Percentiles rank a stretch among this genome's conserved stretches.
Evolutionary conservation across 2,329 filamentous ascomycete species (phyloP).

Genomic region (Monascus ruber): DNA sequence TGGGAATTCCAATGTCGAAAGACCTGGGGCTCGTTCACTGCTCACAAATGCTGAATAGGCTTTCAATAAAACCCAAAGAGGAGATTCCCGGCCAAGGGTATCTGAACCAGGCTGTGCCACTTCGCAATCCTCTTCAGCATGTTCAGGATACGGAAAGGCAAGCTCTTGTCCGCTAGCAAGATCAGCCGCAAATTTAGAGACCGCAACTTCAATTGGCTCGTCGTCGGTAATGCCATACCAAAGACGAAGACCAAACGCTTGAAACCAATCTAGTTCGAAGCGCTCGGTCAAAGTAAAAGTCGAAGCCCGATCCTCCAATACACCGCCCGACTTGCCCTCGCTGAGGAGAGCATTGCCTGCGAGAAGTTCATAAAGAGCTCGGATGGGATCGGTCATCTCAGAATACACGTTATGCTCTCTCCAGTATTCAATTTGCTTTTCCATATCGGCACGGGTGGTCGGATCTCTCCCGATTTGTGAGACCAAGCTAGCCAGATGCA

Average conservation of each 20-base stretch:
- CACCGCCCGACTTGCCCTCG: slow-evolving; percentile 58
- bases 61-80: slow-evolving; percentile 78
- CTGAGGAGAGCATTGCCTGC: slow-evolving; percentile 79
- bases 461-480: slow-evolving; percentile 68
- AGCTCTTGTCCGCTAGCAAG: slow-evolving; percentile 58
- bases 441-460: slow-evolving; percentile 60
- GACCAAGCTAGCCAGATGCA: slow-evolving; percentile 73
- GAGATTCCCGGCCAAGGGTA: slow-evolving; percentile 50
- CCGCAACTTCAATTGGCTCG: slow-evolving; percentile 60
- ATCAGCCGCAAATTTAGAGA: slow-evolving; percentile 62
- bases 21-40: slow-evolving; percentile 15
- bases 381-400: slow-evolving; percentile 73
- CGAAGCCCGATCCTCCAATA: slow-evolving; percentile 66
- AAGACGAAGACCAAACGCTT: slow-evolving; percentile 78
- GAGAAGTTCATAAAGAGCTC: slow-evolving; percentile 80
- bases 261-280: slow-evolving; percentile 85
- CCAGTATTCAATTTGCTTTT: slow-evolving; percentile 74
- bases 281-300: slow-evolving; percentile 73
- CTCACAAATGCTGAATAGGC: slow-evolving; percentile 50
- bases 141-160: slow-evolving; percentile 61
- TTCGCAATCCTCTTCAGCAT: slow-evolving; percentile 48
- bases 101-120: slow-evolving; percentile 51
- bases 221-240: slow-evolving; percentile 70
- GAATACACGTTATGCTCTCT: slow-evolving; percentile 69
- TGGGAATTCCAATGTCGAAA: slow-evolving; percentile 43